phyloP scores from a whole-genome alignment of 2,329 filamentous ascomycete species.

The Davidsoniella australis region DNA sequence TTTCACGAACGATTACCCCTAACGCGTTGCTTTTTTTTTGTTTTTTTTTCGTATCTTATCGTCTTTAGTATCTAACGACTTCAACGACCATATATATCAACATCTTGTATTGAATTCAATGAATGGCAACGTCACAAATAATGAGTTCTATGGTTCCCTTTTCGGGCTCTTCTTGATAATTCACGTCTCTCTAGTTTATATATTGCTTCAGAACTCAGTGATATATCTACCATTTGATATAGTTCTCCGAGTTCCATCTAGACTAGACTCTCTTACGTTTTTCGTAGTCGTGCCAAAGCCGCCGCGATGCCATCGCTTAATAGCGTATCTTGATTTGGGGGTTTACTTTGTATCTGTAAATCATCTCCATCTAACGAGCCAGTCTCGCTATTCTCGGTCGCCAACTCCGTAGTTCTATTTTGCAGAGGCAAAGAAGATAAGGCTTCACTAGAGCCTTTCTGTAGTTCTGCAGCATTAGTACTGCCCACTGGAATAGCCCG shows the following conservation, averaged over 20 bases:
- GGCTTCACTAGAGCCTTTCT: background rate
- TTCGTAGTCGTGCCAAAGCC: slow-evolving; percentile 40
- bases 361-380: background rate
- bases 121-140: no score
- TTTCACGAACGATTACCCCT: no score
- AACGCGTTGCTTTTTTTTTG: background rate
- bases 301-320: slow-evolving; percentile 42
- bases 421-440: background rate
- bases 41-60: slow-evolving; percentile 15
- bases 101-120: no score
- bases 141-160: no score
- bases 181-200: background rate
- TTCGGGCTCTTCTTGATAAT: background rate
- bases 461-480: background rate
- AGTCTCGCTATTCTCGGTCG: background rate
- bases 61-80: slow-evolving; percentile 4
- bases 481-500: background rate
- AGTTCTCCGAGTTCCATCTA: background rate
- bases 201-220: background rate
- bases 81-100: slow-evolving; percentile 4
- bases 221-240: background rate
- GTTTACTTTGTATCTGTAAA: slow-evolving; percentile 25
- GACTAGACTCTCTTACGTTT: slow-evolving; percentile 15
- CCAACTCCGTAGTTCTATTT: background rate
- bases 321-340: slow-evolving; percentile 17